phyloP scores from a whole-genome alignment of 306 rosid genomes.

The Crotalaria pallida region DNA sequence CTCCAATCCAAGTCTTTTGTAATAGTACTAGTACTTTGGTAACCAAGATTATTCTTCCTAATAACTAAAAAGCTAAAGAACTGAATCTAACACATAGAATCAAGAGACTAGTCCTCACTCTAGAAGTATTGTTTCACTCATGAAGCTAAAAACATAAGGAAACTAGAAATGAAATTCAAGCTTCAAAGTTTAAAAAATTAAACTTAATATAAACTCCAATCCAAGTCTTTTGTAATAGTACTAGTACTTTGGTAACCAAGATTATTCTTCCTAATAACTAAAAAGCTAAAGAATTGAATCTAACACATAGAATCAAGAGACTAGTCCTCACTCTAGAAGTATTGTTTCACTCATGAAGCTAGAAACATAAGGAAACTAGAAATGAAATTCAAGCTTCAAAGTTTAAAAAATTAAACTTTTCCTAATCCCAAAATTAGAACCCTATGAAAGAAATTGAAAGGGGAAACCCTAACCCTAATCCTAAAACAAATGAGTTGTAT shows the following conservation, averaged over 20 bases:
- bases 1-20: no score
- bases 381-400: neutral
- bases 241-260: neutral
- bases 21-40: neutral
- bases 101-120: neutral
- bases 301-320: neutral
- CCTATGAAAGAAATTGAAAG: neutral
- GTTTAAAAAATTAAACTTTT: neutral
- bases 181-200: neutral
- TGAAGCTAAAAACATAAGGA: neutral
- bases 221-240: neutral
- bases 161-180: neutral
- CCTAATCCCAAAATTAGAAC: neutral
- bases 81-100: neutral
- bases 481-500: conserved; percentile 3
- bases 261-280: neutral
- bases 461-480: conserved; percentile 28
- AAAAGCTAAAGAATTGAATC: neutral
- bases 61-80: neutral
- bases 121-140: neutral
- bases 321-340: neutral
- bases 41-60: neutral
- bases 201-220: neutral
- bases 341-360: neutral
- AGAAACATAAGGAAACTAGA: neutral